Base-by-base conservation (phyloP, 768 basidiomycete species). In the Crassisporium funariophilum region DNA sequence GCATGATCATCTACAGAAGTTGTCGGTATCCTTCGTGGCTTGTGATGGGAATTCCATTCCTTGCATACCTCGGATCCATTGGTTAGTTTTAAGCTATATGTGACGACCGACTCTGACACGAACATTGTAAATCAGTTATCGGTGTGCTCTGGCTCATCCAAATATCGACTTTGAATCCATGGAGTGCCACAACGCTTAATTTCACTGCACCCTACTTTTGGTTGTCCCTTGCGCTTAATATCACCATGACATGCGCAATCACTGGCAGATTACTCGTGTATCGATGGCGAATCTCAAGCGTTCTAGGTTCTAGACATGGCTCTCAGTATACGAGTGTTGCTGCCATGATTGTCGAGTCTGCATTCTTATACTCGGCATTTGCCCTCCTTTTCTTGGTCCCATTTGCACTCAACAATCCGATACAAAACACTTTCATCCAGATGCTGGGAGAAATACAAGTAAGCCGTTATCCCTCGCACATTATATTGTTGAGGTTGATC, bases 291-390 rank as follows among this genome's bases (percentile, higher is more conserved):
- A 52, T 70, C 40, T 29, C 65, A 15, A 41, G 54, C 11, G 53
- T 47, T 10, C 63, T 74, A n/a, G 62, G 67, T 5, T 51, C 54
- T 4, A 68, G 65, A 1, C 56, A 70, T 25, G 69, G 61, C 4
- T 56, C 35, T 16, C 59, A 67, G 29, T 74, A 73, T 48, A 50
- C 67, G 15, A 69, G 67, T 6, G 42, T 71, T 33, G 50, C 54
- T 2, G 59, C 69, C 6, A 64, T 74, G 25, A 46, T 76, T 22
- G 46, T 76, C 41, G 74, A 76, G 49, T 71, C 68, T 2, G 74
- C 74, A 0, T 67, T 71, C 4, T 55, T 75, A 5, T 74, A 74
- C 48, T 69, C 71, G 3, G 50, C 65, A 22, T 67, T 65, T 49
- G 62, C 70, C 4, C 13, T 73, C 19, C 49, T 69, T 13, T 66